Evolutionary conservation across 768 basidiomycete species (phyloP).

Genomic region (Termitomyces sp.): DNA sequence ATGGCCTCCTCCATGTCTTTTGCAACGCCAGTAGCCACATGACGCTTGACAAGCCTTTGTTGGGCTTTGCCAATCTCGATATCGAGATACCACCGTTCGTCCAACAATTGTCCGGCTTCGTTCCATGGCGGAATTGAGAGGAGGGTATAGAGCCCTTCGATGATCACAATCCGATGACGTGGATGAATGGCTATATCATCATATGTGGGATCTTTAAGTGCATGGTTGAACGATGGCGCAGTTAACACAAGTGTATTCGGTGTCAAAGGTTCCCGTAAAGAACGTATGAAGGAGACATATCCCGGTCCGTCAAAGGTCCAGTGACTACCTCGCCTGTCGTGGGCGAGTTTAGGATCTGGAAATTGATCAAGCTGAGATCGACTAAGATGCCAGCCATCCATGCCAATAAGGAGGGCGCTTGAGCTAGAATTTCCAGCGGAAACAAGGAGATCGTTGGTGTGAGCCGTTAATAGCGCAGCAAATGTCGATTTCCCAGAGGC

Average conservation of each 20-base stretch:
- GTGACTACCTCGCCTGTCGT: constrained; percentile 78
- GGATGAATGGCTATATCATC: constrained; percentile 56
- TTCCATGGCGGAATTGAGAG: constrained; percentile 73
- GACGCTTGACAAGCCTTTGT: constrained; percentile 61
- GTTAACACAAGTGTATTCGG: constrained; percentile 31
- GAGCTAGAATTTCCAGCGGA: constrained; percentile 12
- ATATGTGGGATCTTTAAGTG: constrained; percentile 78
- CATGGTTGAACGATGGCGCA: constrained; percentile 86
- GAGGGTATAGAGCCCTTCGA: constrained; percentile 90
- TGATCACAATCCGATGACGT: constrained; percentile 71
- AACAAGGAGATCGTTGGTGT: constrained; percentile 43
- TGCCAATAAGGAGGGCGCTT: constrained; percentile 63
- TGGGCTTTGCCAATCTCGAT: constrained; percentile 54
- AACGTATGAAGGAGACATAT: constrained; percentile 65
- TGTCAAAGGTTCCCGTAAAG: constrained; percentile 40
- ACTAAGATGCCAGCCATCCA: constrained; percentile 93
- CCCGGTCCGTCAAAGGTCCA: constrained; percentile 86
- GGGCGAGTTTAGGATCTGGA: constrained; percentile 72
- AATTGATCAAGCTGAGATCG: constrained; percentile 74
- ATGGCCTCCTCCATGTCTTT: constrained; percentile 58
- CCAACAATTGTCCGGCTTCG: constrained; percentile 57
- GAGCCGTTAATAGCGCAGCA: constrained; percentile 51
- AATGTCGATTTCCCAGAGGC: constrained; percentile 87
- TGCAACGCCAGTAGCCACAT: constrained; percentile 76
- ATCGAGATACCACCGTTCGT: constrained; percentile 77